These are phyloP conservation scores for Bidens hawaiensis DNA, from an alignment of 140 eudicot species.

Conservation along the genomic window DNA sequence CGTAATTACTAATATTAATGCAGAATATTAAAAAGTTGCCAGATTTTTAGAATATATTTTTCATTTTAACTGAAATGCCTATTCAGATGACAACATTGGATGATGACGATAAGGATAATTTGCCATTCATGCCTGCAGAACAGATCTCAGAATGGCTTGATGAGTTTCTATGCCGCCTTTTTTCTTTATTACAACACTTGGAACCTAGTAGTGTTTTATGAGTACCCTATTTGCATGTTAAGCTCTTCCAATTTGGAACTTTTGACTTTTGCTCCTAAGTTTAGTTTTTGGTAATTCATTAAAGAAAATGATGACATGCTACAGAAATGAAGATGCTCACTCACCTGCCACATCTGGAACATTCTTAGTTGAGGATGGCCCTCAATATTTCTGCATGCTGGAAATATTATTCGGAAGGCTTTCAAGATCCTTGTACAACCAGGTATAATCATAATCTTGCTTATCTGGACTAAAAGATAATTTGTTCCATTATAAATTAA, in stretches of 20 bases:
- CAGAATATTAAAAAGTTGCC: background rate
- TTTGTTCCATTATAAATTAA: background rate
- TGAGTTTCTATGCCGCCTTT: constrained; percentile 84
- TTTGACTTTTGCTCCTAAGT: background rate
- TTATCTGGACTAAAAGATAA: background rate
- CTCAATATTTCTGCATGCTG: constrained; percentile 90
- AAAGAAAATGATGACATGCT: constrained; percentile 9
- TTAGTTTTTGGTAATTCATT: background rate
- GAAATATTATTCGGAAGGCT: constrained; percentile 89
- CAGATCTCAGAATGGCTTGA: constrained; percentile 96
- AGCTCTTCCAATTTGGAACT: constrained; percentile 10
- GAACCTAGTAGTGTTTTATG: constrained; percentile 93
- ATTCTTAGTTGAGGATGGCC: constrained; percentile 94
- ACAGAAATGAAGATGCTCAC: constrained; percentile 83
- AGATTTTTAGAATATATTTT: too few relatives aligned
- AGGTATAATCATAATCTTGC: constrained; percentile 50
- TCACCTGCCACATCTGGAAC: constrained; percentile 83
- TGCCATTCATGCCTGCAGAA: constrained; percentile 51
- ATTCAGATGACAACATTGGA: constrained; percentile 81
- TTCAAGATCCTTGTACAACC: constrained; percentile 74
- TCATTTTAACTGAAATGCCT: background rate
- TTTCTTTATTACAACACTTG: constrained; percentile 84
- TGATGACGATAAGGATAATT: constrained; percentile 55
- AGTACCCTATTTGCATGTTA: constrained; percentile 26
- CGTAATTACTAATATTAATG: constrained; percentile 35